Base-by-base conservation (phyloP, 2,329 filamentous ascomycete genomes). In the Annulohypoxylon truncatum region DNA sequence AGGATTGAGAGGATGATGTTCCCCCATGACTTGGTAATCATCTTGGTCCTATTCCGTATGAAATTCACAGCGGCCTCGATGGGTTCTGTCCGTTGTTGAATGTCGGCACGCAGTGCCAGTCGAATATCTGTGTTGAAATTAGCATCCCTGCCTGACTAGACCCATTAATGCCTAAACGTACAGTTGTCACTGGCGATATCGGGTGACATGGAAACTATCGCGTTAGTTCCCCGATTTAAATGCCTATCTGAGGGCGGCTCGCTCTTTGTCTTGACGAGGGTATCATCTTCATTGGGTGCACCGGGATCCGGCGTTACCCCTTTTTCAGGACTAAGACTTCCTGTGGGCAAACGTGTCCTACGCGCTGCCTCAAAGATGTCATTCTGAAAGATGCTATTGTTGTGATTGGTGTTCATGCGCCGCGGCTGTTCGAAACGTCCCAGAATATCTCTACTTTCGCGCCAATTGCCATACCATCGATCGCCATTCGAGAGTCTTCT, bases 41-140 rank as follows among this genome's bases (percentile, higher is more conserved):
- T 79, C 59, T 84, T 81, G 69, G 91, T 84, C 66, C 84, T 86
- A 64, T 80, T 83, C 69, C 87, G 88, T 64, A 93, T 71, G 65
- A 89, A 90, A 56, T 82, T 84, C 71, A 94, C 84, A 46, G 87
- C 85, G 15, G 91, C 86, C 75, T 96, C 92, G 72, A 97, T 91
- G 12, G 92, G 93, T 75, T 95, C 93, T 48, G 90, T 92, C 60
- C 92, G 89, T 75, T 97, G 94, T 75, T 95, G 92, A 28, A 96
- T 92, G 82, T 97, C 94, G 66, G 94, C 92, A 73, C 92, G 89
- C 67, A 97, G 85, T 54, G 92, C 92, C 79, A 97, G 94, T 70
- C 94, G 92, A 74, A 97, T 92, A 80, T 95, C 93, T 96, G 78
- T 67, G 59, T 50, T 47, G 53, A 56, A 40, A 59, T 77, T 52